A percentile compares a stretch with the other conserved stretches of the same genome.
Evolutionary conservation across 148 eudicot genomes (phyloP).

Genomic region (Fallopia convolvulus): DNA sequence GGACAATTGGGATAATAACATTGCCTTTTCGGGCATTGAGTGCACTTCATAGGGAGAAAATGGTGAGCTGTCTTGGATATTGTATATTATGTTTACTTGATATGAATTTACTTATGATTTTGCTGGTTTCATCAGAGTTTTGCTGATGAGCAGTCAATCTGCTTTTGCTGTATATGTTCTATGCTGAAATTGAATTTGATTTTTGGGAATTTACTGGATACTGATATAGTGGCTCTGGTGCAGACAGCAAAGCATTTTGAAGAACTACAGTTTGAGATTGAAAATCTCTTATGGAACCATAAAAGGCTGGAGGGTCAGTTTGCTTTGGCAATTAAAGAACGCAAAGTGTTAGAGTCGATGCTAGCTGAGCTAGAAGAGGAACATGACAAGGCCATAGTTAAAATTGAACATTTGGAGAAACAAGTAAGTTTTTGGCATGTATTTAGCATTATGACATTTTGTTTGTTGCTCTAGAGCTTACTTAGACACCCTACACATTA

Average conservation of each 20-base stretch:
- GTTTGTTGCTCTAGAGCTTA: background rate
- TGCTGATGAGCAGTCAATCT: background rate
- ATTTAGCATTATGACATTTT: background rate
- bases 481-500: background rate
- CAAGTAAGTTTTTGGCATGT: constrained; percentile 33
- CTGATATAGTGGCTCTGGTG: constrained; percentile 11
- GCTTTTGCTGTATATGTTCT: background rate
- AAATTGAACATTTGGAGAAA: constrained; percentile 56
- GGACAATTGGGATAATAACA: constrained; percentile 33
- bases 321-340: constrained; percentile 43
- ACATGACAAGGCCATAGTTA: constrained; percentile 63
- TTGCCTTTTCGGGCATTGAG: constrained; percentile 49
- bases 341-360: constrained; percentile 42
- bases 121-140: background rate
- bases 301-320: constrained; percentile 45
- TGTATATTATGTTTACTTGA: background rate
- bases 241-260: constrained; percentile 58
- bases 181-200: too few species aligned
- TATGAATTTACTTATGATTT: background rate
- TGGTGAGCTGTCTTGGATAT: constrained; percentile 29
- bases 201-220: background rate
- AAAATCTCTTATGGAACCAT: constrained; percentile 42
- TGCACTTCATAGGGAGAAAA: constrained; percentile 59
- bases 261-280: constrained; percentile 52
- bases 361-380: constrained; percentile 72